Base-by-base conservation (phyloP, 345 rosid genomes). In the Aegle marmelos region DNA sequence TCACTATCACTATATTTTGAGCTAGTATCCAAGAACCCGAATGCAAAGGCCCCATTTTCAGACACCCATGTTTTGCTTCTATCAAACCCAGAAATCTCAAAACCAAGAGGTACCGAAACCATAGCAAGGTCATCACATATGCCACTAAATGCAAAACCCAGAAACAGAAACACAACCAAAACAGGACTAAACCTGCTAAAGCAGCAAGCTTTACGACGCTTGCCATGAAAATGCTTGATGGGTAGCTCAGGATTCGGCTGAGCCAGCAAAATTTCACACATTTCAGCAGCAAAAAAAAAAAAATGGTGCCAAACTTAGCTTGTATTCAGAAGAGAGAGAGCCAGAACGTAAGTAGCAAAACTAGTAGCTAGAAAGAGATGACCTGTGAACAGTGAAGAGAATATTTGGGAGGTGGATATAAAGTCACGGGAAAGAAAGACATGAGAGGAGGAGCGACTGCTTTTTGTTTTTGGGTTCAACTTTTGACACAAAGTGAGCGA, bases 61-160 rank as follows among this genome's bases (percentile, higher is more conserved):
- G 88, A 83, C 36, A 83, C 79, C 83, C 83, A 78, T 57, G 78
- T 78, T 75, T 63, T 79, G 67, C 73, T 79, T 81, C 60, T 86
- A 76, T 81, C 80, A 74, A 78, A 59, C 71, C 83, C 86, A 71
- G 80, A 83, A 81, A 86, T 77, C 78, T 81, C 82, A 72, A 83
- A 83, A 58, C 83, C 85, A 70, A 83, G 78, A 70, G 88, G 85
- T 5, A 79, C 86, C 25, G 88, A 83, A 48, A 61, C 82, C 85
- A 81, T 77, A 54, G 78, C 9, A 41, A 77, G 45, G 75, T 86
- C 86, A 37, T 76, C 78, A 63, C 76, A 78, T 10, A 72, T 53
- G 57, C 81, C 81, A 73, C 65, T 45, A 70, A 39, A 69, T 22
- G 68, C 79, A 68, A 64, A 74, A 74, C 80, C 80, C 76, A 83